Evolutionary conservation across 1,284 basidiomycete genomes (phyloP).

Genomic region (Cryptococcus amylolentus): DNA sequence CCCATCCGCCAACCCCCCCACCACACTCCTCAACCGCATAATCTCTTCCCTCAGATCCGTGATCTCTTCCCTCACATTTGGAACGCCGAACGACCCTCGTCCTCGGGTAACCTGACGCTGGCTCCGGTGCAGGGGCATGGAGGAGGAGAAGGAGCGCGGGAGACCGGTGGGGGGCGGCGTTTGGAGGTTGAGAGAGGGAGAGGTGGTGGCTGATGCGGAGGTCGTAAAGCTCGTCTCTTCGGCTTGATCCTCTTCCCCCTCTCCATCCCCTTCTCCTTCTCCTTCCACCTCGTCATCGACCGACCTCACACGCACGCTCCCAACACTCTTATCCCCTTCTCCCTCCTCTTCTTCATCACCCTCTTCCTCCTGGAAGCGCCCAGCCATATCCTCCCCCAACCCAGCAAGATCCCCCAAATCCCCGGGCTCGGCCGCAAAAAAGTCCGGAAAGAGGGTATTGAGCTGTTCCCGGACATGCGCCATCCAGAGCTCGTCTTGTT

Average conservation of each 20-base stretch:
- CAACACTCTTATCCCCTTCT: not conserved
- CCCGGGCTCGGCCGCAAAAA: slow-evolving; percentile 14
- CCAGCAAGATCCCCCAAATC: not conserved
- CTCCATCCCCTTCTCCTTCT: not conserved
- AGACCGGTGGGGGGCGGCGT: not conserved
- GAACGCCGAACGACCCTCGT: slow-evolving; percentile 3
- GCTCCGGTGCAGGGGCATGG: not conserved
- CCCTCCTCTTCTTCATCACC: slow-evolving; percentile 1
- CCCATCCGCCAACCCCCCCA: slow-evolving; percentile 30
- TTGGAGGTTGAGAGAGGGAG: not conserved
- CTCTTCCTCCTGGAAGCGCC: not conserved
- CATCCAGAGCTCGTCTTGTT: slow-evolving; percentile 40
- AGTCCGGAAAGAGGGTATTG: slow-evolving; percentile 39
- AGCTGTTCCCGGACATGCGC: slow-evolving; percentile 35
- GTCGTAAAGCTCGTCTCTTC: not conserved
- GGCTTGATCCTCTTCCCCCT: not conserved
- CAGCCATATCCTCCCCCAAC: not conserved
- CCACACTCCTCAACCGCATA: slow-evolving; percentile 30
- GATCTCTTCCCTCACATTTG: slow-evolving; percentile 33
- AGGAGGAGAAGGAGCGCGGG: not conserved
- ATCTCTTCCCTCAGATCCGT: slow-evolving; percentile 33
- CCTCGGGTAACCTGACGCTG: not conserved
- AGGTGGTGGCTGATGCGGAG: not conserved
- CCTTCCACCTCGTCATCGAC: not conserved
- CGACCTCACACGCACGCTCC: not conserved